phyloP scores from a whole-genome alignment of 768 basidiomycete genomes.

The Russula vinacea region DNA sequence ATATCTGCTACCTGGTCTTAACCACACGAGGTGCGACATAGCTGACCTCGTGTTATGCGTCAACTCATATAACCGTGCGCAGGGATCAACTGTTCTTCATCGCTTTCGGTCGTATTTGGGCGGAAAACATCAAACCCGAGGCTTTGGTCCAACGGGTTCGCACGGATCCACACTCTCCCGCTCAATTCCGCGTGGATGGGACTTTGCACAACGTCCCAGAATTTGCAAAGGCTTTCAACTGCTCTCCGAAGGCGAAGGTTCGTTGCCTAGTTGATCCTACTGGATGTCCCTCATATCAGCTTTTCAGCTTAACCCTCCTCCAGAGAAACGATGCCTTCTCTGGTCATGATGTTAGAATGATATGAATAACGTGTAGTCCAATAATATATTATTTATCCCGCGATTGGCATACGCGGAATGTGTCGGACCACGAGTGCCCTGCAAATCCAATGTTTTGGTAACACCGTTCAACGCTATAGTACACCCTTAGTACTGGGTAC shows the following conservation, averaged over 20 bases:
- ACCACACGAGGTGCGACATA: slow-evolving; percentile 58
- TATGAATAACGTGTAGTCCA: background rate
- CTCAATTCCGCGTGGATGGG: slow-evolving; percentile 75
- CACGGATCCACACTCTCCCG: slow-evolving; percentile 87
- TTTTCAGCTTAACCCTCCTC: slow-evolving; percentile 74
- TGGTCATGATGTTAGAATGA: slow-evolving; percentile 44
- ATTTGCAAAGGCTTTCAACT: slow-evolving; percentile 86
- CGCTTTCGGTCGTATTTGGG: slow-evolving; percentile 87
- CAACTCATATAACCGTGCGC: slow-evolving; percentile 12
- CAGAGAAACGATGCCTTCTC: slow-evolving; percentile 72
- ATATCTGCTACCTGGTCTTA: slow-evolving; percentile 77
- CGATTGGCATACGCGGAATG: background rate
- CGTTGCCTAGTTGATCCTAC: slow-evolving; percentile 29
- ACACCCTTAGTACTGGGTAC: slow-evolving; percentile 98
- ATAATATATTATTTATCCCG: slow-evolving; percentile 12
- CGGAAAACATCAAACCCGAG: slow-evolving; percentile 71
- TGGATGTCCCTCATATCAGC: slow-evolving; percentile 9
- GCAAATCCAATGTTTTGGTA: background rate
- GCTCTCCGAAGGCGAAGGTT: slow-evolving; percentile 71
- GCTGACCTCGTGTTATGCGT: background rate
- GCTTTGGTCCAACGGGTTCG: slow-evolving; percentile 78
- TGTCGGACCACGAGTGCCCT: background rate
- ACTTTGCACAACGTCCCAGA: slow-evolving; percentile 84
- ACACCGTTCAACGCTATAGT: slow-evolving; percentile 41
- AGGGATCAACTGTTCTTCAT: slow-evolving; percentile 96